A percentile compares a stretch with the other conserved stretches of the same genome.
phyloP scores from a whole-genome alignment of 1,284 basidiomycete genomes.

The Marasmius sp. region DNA sequence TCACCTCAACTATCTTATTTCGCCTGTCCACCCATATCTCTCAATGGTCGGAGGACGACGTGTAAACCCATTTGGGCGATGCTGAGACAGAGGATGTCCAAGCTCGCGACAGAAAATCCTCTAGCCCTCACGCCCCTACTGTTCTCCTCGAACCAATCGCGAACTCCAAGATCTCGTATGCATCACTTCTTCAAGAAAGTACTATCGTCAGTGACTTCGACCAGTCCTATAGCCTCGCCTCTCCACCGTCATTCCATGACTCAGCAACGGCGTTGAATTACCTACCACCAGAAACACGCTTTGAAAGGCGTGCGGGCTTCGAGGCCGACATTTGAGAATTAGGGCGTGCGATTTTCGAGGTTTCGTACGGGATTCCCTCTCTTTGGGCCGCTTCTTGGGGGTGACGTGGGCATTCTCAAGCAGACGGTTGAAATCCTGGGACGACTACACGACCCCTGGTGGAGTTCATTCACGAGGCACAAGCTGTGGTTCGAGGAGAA shows the following conservation, averaged over 20 bases:
- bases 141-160: conserved; percentile 27
- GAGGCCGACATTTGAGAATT: conserved; percentile 36
- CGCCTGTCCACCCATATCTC: conserved; percentile 21
- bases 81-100: conserved; percentile 28
- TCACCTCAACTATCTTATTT: conserved; percentile 36
- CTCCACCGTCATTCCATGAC: conserved; percentile 24
- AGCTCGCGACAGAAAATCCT: conserved; percentile 17
- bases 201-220: conserved; percentile 34
- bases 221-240: conserved; percentile 26
- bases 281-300: conserved; percentile 31
- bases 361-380: conserved; percentile 34
- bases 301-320: conserved; percentile 23
- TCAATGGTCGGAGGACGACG: conserved; percentile 31
- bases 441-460: conserved; percentile 36
- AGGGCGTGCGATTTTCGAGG: conserved; percentile 36
- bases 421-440: conserved; percentile 33
- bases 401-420: conserved; percentile 26
- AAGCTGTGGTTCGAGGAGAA: conserved; percentile 32
- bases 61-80: conserved; percentile 25
- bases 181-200: conserved; percentile 28
- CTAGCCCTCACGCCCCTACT: conserved; percentile 22
- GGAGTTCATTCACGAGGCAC: conserved; percentile 26
- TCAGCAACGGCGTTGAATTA: conserved; percentile 30
- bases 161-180: conserved; percentile 16
- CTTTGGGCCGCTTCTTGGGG: conserved; percentile 32